phyloP scores from a whole-genome alignment of 2,329 filamentous ascomycete genomes.

The Epichloe gansuensis region DNA sequence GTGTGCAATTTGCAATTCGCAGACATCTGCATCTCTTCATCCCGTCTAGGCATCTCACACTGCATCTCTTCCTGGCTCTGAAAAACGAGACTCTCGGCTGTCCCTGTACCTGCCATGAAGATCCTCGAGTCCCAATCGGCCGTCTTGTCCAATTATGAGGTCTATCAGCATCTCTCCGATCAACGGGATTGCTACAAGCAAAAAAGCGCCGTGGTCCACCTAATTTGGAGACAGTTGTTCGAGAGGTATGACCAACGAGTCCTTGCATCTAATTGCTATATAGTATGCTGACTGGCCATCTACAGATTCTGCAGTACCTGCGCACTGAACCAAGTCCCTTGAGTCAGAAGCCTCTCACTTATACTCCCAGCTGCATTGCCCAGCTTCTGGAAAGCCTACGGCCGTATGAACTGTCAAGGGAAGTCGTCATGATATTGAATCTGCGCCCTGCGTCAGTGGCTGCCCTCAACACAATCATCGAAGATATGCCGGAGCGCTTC shows the following conservation, averaged over 20 bases:
- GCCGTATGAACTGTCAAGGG: slow-evolving; percentile 51
- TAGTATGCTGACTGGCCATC: neutral
- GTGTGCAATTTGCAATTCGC: neutral
- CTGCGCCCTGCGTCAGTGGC: slow-evolving; percentile 45
- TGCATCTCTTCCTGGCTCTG: neutral
- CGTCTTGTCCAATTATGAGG: slow-evolving; percentile 61
- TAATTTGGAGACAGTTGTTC: slow-evolving; percentile 49
- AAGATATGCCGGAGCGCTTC: slow-evolving; percentile 53
- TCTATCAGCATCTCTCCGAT: slow-evolving; percentile 51
- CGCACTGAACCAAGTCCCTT: slow-evolving; percentile 42
- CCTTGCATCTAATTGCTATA: neutral
- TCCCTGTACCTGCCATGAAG: slow-evolving; percentile 38
- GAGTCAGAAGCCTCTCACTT: slow-evolving; percentile 40
- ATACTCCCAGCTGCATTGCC: slow-evolving; percentile 38
- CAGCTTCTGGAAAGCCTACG: slow-evolving; percentile 43
- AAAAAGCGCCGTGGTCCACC: slow-evolving; percentile 38
- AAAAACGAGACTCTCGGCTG: neutral
- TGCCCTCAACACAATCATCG: slow-evolving; percentile 49
- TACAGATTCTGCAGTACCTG: slow-evolving; percentile 50
- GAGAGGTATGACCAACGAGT: slow-evolving; percentile 39
- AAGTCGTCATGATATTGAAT: slow-evolving; percentile 58
- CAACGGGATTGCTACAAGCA: slow-evolving; percentile 40
- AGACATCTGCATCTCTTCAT: neutral
- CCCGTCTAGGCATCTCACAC: neutral
- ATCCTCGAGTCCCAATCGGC: slow-evolving; percentile 60